phyloP scores from a whole-genome alignment of 129 eudicot genomes.

The Pulicaria dysenterica region DNA sequence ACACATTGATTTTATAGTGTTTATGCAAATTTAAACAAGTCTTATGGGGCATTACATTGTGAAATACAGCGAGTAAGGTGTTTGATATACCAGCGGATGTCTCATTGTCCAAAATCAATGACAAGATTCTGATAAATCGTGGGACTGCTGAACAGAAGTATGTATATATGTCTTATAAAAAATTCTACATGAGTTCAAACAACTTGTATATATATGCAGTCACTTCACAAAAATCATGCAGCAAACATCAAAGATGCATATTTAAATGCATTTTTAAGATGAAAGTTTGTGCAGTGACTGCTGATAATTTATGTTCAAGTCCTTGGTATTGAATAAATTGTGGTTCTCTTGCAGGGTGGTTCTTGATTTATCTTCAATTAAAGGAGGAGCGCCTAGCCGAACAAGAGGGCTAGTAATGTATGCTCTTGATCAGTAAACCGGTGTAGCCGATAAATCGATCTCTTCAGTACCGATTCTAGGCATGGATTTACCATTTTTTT shows the following conservation, averaged over 20 bases:
- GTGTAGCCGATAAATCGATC: slow-evolving; percentile 16
- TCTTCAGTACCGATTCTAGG: slow-evolving; percentile 5
- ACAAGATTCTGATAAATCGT: slow-evolving; percentile 54
- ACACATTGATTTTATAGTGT: background rate
- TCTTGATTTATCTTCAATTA: slow-evolving; percentile 47
- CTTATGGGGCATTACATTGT: slow-evolving; percentile 24
- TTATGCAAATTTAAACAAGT: slow-evolving; percentile 4
- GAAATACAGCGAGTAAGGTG: slow-evolving; percentile 44
- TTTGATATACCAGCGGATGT: slow-evolving; percentile 54
- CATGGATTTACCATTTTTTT: slow-evolving; percentile 21
- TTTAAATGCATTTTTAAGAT: too few species aligned
- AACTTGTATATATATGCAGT: background rate
- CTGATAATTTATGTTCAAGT: background rate
- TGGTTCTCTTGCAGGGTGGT: slow-evolving; percentile 29
- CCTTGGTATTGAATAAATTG: background rate
- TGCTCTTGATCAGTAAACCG: slow-evolving; percentile 22
- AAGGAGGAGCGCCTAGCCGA: slow-evolving; percentile 59
- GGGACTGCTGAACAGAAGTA: slow-evolving; percentile 39
- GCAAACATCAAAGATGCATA: background rate
- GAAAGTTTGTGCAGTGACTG: too few species aligned
- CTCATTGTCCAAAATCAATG: slow-evolving; percentile 54
- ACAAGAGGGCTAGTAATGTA: slow-evolving; percentile 49
- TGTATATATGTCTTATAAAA: background rate
- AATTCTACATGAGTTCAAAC: background rate
- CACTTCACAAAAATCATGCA: background rate